Evolutionary conservation across 345 rosid genomes (phyloP).

Genomic region (Cardamine occulta): DNA sequence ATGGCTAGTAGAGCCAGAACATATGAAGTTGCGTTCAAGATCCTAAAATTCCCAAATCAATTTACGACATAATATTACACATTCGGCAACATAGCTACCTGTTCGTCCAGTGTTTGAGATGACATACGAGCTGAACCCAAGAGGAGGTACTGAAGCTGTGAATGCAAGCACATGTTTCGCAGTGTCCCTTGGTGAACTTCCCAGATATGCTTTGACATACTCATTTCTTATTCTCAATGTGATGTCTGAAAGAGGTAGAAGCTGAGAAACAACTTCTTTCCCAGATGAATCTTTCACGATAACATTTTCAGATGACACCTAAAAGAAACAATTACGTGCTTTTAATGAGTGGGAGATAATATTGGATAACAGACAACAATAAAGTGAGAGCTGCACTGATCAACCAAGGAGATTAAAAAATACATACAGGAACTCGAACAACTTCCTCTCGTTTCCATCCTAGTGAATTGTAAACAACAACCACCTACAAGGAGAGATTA

Average conservation of each 20-base stretch:
- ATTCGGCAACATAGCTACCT: constrained; percentile 53
- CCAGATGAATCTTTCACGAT: constrained; percentile 75
- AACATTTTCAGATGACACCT: constrained; percentile 68
- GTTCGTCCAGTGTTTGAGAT: constrained; percentile 61
- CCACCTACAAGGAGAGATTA: constrained; percentile 55
- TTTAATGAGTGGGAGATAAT: not conserved
- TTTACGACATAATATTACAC: not conserved
- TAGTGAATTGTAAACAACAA: constrained; percentile 79
- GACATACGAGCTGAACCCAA: constrained; percentile 83
- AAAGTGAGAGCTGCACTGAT: constrained; percentile 14
- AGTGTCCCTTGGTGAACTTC: constrained; percentile 55
- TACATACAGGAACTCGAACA: constrained; percentile 75
- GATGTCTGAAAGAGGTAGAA: constrained; percentile 69
- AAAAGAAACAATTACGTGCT: constrained; percentile 1
- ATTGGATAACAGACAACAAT: not conserved
- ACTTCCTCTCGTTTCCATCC: constrained; percentile 92
- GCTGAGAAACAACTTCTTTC: constrained; percentile 73
- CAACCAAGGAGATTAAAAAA: constrained; percentile 27
- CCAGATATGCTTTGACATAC: constrained; percentile 77
- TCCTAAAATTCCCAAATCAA: constrained; percentile 11
- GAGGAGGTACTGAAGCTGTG: constrained; percentile 85
- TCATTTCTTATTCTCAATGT: constrained; percentile 53
- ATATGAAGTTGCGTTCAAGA: constrained; percentile 18
- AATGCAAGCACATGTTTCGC: constrained; percentile 79
- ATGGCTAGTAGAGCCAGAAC: constrained; percentile 20